Percentiles rank a stretch among this genome's conserved stretches.
phyloP scores from a whole-genome alignment of 306 rosid species.

The Hippophae tibetana region DNA sequence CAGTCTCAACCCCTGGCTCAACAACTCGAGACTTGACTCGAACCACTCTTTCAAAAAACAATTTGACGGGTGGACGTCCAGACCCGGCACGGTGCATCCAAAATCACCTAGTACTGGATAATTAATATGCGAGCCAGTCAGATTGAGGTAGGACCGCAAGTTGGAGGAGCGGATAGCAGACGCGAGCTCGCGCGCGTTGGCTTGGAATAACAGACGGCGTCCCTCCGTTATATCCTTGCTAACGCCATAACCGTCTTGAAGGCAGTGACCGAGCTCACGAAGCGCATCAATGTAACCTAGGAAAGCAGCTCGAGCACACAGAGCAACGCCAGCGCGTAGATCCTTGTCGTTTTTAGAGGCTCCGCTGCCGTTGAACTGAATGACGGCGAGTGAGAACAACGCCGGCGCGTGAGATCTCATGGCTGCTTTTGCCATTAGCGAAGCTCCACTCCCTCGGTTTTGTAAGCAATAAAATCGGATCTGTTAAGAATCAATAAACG shows the following conservation, averaged over 20 bases:
- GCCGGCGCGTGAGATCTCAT: slow-evolving; percentile 56
- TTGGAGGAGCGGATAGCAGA: slow-evolving; percentile 21
- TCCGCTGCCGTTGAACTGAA: slow-evolving; percentile 95
- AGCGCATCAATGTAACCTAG: slow-evolving; percentile 78
- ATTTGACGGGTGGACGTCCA: slow-evolving; percentile 54
- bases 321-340: slow-evolving; percentile 61
- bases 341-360: slow-evolving; percentile 52
- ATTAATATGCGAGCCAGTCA: slow-evolving; percentile 1
- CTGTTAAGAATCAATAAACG: slow-evolving; percentile 20
- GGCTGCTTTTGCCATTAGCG: slow-evolving; percentile 77
- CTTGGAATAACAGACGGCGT: slow-evolving; percentile 52
- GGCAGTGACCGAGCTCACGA: slow-evolving; percentile 82
- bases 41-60: slow-evolving; percentile 68
- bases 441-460: slow-evolving; percentile 54
- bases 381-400: slow-evolving; percentile 70
- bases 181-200: slow-evolving; percentile 67
- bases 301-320: slow-evolving; percentile 62
- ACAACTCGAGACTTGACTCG: slow-evolving; percentile 24
- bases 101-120: slow-evolving; percentile 48
- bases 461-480: slow-evolving; percentile 79
- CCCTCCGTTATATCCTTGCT: slow-evolving; percentile 49
- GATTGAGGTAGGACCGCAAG: slow-evolving; percentile 21
- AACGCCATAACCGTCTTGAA: slow-evolving; percentile 84
- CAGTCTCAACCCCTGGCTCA: slow-evolving; percentile 34
- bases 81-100: slow-evolving; percentile 38